A percentile compares a stretch with the other conserved stretches of the same genome.
phyloP scores from a whole-genome alignment of 148 eudicot species.

The Camellia granthamiana region DNA sequence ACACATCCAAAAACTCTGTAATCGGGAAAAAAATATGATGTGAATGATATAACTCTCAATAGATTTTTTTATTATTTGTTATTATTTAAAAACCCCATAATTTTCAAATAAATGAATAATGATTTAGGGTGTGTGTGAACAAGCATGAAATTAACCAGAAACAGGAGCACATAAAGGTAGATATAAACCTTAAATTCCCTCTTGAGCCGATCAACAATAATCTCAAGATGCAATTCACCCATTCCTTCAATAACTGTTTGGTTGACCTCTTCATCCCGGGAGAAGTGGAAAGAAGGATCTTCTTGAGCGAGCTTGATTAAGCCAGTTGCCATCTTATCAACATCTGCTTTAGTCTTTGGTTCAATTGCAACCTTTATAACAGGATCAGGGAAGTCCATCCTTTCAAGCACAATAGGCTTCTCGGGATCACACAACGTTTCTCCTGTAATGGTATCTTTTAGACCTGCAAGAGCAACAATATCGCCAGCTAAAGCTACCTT shows the following conservation, averaged over 20 bases:
- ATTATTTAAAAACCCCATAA: too few relatives aligned
- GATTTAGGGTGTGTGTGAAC: too few relatives aligned
- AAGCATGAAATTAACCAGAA: not conserved
- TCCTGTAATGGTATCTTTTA: slow-evolving; percentile 94
- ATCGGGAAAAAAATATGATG: not conserved
- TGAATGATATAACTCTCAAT: not conserved
- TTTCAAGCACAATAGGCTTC: slow-evolving; percentile 75
- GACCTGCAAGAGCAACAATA: slow-evolving; percentile 93
- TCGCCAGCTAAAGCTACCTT: slow-evolving; percentile 89
- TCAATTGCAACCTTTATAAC: slow-evolving; percentile 99
- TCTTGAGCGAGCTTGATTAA: slow-evolving; percentile 96
- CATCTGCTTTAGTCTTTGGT: slow-evolving; percentile 96
- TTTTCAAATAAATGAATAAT: too few relatives aligned
- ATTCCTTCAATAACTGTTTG: slow-evolving; percentile 97
- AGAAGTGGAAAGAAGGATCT: slow-evolving; percentile 99
- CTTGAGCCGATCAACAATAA: slow-evolving; percentile 93
- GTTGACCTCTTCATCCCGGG: slow-evolving; percentile 91
- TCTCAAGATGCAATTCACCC: slow-evolving; percentile 99
- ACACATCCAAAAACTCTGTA: not conserved
- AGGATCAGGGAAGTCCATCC: slow-evolving; percentile 99
- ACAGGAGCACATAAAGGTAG: slow-evolving; percentile 13
- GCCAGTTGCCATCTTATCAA: slow-evolving; percentile 87
- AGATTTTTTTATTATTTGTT: not conserved
- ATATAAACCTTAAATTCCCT: slow-evolving; percentile 83
- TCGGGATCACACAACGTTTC: slow-evolving; percentile 89